A percentile compares a stretch with the other conserved stretches of the same genome.
Evolutionary conservation across 345 rosid genomes (phyloP).

Genomic region (Eucalyptus curtisii): DNA sequence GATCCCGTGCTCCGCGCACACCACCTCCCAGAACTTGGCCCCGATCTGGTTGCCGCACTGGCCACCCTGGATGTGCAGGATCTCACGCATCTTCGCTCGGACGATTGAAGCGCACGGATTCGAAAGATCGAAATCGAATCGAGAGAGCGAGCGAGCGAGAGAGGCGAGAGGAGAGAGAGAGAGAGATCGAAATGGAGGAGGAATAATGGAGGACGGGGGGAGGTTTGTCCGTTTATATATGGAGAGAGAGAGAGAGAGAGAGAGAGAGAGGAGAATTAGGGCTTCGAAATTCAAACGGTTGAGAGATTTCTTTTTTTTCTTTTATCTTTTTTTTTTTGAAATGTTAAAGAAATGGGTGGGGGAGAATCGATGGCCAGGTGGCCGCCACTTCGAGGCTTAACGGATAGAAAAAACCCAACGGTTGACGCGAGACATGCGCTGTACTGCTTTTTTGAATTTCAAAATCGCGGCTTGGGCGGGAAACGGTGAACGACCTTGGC

Average conservation of each 20-base stretch:
- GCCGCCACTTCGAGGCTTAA: conserved; percentile 1
- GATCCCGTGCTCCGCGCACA: conserved; percentile 44
- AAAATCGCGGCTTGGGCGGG: background rate
- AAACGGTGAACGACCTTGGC: background rate
- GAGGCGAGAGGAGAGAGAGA: background rate
- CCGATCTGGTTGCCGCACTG: conserved; percentile 70
- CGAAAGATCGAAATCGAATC: background rate
- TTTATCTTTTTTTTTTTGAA: background rate
- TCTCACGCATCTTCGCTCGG: conserved; percentile 37
- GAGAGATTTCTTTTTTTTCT: background rate
- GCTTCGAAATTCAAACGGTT: background rate
- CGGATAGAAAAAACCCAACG: background rate
- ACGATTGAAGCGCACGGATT: background rate
- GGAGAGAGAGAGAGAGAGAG: background rate
- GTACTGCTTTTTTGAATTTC: background rate
- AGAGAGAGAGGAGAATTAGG: background rate
- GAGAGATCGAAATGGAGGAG: background rate
- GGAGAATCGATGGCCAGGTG: background rate
- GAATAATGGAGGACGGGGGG: background rate
- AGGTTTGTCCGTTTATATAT: background rate
- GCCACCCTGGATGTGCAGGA: conserved; percentile 58
- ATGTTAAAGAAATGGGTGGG: background rate
- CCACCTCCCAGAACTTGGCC: conserved; percentile 60
- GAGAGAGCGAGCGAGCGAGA: background rate
- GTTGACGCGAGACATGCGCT: background rate